Base-by-base conservation (phyloP, 1,284 basidiomycete species). In the Pseudozyma tsukubaensis region DNA sequence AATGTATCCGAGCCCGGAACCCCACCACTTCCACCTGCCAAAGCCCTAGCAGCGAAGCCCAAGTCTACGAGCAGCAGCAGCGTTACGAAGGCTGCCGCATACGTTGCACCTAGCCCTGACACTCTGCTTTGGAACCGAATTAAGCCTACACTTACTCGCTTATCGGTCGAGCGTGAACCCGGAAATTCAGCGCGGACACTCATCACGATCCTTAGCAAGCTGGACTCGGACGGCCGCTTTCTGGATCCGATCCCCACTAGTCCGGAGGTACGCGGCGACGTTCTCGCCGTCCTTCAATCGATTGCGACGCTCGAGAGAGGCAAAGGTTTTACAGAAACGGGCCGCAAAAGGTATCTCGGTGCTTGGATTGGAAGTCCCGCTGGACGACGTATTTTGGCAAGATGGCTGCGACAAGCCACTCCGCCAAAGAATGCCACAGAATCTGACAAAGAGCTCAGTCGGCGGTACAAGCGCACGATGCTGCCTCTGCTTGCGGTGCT, bases 401-500 rank as follows among this genome's bases (percentile, higher is more conserved):
- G 42, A 0, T 76, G 72, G 72, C 36, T 76, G 24, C 16, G 35
- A 14, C 63, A 70, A 52, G 50, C 72, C 1, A 50, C 58, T 12
- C 72, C 64, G 2, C 72, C 72, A 4, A 76, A 76, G 29, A 71
- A 60, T 36, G 59, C 56, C 42, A 56, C 57, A 24, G 57, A 63
- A 19, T 67, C 59, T 10, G 36, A 40, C 4, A 43, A 57, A 10
- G 78, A 80, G 42, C 43, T 66, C 34, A 80, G 78, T 50, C 65
- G 63, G 37, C 45, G 62, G 24, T 80, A 74, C 63, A 67, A 63
- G 35, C 57, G 62, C 3, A 70, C 69, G 14, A 42, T 78, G 21
- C 34, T 59, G 13, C 78, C 76, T 6, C 61, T 80, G 18, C 62
- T 80, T 14, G 55, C 44, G 32, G 55, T 80, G 3, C 59, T 80